A percentile compares a stretch with the other conserved stretches of the same genome.
Conservation (phyloP, 768 basidiomycete species). For the Boletus vermiculosoides region DNA sequence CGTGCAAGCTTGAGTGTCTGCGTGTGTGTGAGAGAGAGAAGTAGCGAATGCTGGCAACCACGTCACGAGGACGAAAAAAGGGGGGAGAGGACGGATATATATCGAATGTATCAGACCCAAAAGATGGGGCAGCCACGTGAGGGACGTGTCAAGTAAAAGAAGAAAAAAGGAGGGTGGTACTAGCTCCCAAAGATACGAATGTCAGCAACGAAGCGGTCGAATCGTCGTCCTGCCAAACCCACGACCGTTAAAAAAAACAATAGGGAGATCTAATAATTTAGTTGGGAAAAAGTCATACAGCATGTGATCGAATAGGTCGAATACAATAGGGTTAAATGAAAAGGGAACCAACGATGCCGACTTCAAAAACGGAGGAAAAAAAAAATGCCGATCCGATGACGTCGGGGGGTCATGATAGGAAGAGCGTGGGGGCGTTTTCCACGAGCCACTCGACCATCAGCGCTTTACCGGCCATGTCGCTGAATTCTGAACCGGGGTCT, state of each 20-base stretch:
- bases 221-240: conserved; percentile 6
- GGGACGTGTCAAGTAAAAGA: neutral
- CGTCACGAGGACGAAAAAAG: neutral
- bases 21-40: neutral
- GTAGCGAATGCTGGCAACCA: conserved; percentile 8
- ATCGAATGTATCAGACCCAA: neutral
- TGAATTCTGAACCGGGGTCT: conserved; percentile 86
- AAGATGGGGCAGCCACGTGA: too few species aligned
- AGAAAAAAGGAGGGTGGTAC: neutral
- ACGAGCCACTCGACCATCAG: conserved; percentile 92
- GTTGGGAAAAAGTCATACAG: conserved; percentile 7
- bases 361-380: neutral
- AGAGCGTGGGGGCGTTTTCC: conserved; percentile 73
- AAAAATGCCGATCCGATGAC: too few species aligned
- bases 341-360: neutral
- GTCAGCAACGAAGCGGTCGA: conserved; percentile 2
- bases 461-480: conserved; percentile 97
- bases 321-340: conserved; percentile 29
- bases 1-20: too few species aligned
- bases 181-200: neutral
- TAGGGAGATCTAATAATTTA: conserved; percentile 24
- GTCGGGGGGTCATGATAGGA: conserved; percentile 23
- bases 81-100: too few species aligned
- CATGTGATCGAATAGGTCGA: conserved; percentile 12
- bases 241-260: neutral